phyloP scores from a whole-genome alignment of 352 stramenopile genomes.

The Globisporangium canariense region DNA sequence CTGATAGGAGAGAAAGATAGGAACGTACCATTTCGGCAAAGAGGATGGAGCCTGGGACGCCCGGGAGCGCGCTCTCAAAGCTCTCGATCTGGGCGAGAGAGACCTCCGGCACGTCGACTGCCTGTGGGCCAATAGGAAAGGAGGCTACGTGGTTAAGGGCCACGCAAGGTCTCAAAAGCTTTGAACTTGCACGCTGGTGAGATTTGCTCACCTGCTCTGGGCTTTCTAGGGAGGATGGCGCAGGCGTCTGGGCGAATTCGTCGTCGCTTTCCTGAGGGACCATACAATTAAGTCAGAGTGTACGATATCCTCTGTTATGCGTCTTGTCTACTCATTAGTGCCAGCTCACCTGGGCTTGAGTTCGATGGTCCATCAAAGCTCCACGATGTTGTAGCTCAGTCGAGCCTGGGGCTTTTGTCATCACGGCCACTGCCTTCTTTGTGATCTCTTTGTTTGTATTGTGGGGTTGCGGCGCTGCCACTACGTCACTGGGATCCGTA shows the following conservation, averaged over 20 bases:
- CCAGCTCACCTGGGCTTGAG: neutral
- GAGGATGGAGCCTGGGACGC: conserved; percentile 36
- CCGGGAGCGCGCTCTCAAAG: conserved; percentile 23
- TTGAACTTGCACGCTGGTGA: too few species aligned
- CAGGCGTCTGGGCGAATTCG: conserved; percentile 23
- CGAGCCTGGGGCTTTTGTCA: neutral
- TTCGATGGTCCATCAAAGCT: neutral
- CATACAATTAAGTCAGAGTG: neutral
- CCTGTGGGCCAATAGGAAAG: neutral
- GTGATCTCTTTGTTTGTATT: neutral
- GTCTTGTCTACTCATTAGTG: too few species aligned
- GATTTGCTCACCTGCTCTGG: neutral
- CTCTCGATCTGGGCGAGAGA: conserved; percentile 6
- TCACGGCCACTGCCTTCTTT: neutral
- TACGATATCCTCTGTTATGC: neutral
- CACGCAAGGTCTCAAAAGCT: too few species aligned
- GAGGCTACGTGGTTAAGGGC: too few species aligned
- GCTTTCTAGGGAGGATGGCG: neutral
- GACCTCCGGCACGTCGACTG: conserved; percentile 3
- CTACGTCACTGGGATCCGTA: neutral
- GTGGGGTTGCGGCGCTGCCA: neutral
- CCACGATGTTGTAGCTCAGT: neutral
- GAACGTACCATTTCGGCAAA: conserved; percentile 39
- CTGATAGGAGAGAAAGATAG: neutral
- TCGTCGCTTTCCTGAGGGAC: conserved; percentile 18